Percentiles rank a stretch among this genome's conserved stretches.
Evolutionary conservation across 352 stramenopile species (phyloP).

Genomic region (Phytopythium oedochilum): DNA sequence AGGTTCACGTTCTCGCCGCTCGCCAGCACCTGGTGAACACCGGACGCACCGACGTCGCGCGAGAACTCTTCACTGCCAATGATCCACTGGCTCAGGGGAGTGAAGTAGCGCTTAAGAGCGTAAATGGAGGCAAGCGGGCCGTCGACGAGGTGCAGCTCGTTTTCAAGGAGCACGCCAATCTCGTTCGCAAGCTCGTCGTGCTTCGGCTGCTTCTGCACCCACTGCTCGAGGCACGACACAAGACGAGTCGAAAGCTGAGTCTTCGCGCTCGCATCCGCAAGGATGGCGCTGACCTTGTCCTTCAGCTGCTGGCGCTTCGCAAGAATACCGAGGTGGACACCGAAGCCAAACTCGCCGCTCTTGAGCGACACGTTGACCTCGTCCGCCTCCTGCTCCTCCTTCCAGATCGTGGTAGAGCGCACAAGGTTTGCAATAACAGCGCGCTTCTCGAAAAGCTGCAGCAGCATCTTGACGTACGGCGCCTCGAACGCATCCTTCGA

Average conservation of each 20-base stretch:
- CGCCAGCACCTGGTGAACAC: constrained; percentile 67
- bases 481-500: constrained; percentile 60
- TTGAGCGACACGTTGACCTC: constrained; percentile 37
- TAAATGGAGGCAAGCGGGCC: constrained; percentile 43
- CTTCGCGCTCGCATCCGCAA: constrained; percentile 20
- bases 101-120: constrained; percentile 50
- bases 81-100: constrained; percentile 77
- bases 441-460: constrained; percentile 69
- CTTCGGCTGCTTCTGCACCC: constrained; percentile 44
- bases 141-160: constrained; percentile 39
- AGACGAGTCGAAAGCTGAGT: constrained; percentile 38
- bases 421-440: constrained; percentile 72
- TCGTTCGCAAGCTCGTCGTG: constrained; percentile 58
- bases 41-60: constrained; percentile 58
- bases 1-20: constrained; percentile 77
- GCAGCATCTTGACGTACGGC: constrained; percentile 76
- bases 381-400: constrained; percentile 33
- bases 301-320: constrained; percentile 67
- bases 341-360: constrained; percentile 73
- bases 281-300: constrained; percentile 48
- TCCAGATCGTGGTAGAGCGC: constrained; percentile 63
- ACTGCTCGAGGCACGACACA: constrained; percentile 38
- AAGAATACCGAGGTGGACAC: constrained; percentile 61
- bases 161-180: constrained; percentile 61
- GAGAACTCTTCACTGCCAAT: constrained; percentile 75